Evolutionary conservation across 495 filamentous ascomycete species (phyloP), one percentile per base, ranked within the genome.

Genomic region (Pyrenopolyporus hunteri): DNA sequence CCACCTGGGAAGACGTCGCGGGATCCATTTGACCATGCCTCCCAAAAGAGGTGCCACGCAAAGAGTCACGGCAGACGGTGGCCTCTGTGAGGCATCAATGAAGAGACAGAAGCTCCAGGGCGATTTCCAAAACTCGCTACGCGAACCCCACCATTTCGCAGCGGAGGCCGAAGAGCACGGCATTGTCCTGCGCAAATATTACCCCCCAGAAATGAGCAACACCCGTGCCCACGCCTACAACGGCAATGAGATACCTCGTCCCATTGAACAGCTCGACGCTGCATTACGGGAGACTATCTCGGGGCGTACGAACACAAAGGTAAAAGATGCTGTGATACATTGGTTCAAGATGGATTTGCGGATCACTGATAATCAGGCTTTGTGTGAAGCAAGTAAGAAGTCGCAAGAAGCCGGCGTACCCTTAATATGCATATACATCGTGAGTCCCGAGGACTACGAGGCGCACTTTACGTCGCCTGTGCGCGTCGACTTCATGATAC

Each of bases 321-420:
- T 82, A 2, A 81, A 82, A 28, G 77, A 83, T 22, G 85, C 87
- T 0, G 90, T 97, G 0, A 84, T 97, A 4, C 90, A 96, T 74
- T 96, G 93, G 93, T 96, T 93, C 76, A 94, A 95, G 71, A 85
- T 84, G 52, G 92, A 96, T 71, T 73, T 97, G 42, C 80, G 93
- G 4, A 78, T 82, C 1, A 65, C 74, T 4, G 93, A 97, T 66
- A 97, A 97, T 64, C 86, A 86, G 13, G 85, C 85, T 0, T 70
- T 97, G 37, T 78, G 82, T 60, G 70, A 83, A 57, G 93, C 92
- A 2, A 86, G 80, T 35, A 76, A 86, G 59, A 84, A 84, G 48
- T 89, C 90, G 0, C 83, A 79, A 46, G 81, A 84, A 22, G 74
- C 85, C 11, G 78, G 81, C 0, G 78, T 91, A 2, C 88, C 89